Evolutionary conservation across 2,329 filamentous ascomycete genomes (phyloP), one percentile per base, ranked within the genome.

Genomic region (Aspergillus fischeri): DNA sequence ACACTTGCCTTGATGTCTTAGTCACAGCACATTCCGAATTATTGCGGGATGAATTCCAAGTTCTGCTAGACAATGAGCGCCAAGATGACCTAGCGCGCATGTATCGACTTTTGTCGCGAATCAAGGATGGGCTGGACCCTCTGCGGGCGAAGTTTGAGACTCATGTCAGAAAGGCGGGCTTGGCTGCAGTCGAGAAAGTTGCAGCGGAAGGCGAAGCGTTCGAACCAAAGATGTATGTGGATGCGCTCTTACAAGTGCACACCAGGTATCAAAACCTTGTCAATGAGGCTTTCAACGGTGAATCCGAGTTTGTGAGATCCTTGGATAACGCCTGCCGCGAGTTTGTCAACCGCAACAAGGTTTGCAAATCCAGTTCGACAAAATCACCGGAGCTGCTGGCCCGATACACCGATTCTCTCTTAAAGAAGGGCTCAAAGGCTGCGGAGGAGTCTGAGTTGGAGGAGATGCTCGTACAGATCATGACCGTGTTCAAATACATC

Each of bases 401-500:
- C 71, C 96, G 96, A 76, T 97, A 99, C 73, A 91, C 92, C 32
- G 94, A 99, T 73, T 87, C 92, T 9, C 80, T 99, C 32, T 81
- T 99, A 52, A 93, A 94, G 75, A 97, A 96, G 81, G 75, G 91
- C 64, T 90, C 89, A 29, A 95, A 92, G 66, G 91, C 92, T 66
- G 91, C 92, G 14, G 94, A 97, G 71, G 94, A 99, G 71, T 89
- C 90, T 32, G 93, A 99, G 70, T 83, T 97, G 67, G 94, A 99
- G 77, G 88, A 89, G 64, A 89, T 91, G 32, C 80, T 97, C 29
- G 86, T 86, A 21, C 91, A 97, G 73, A 94, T 99, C 68, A 99
- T 99, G 94, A 97, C 93, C 1, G 91, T 99, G 55, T 99, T 99
- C 85, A 97, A 97, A 79, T 99, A 99, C 76, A 97, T 99, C 62